Percentiles rank a stretch among this genome's conserved stretches.
Conservation (phyloP, 345 rosid species). For the Euphorbia pulcherrima region DNA sequence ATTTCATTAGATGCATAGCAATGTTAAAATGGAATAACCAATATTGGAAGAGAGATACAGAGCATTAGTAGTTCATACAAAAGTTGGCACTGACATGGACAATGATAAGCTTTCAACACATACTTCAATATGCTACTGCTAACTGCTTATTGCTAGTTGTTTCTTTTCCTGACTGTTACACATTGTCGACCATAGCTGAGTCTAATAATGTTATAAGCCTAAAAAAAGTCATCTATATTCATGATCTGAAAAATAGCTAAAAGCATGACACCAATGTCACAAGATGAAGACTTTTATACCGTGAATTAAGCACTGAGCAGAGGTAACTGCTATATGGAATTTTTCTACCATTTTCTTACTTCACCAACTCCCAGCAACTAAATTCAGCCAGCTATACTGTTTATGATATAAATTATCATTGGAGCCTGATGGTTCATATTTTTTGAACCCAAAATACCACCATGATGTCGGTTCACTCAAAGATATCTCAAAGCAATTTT, state of each 20-base stretch:
- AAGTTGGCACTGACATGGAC: neutral
- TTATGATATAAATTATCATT: neutral
- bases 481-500: constrained; percentile 1
- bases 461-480: neutral
- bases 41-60: neutral
- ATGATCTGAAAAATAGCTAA: neutral
- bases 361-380: neutral
- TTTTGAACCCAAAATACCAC: constrained; percentile 4
- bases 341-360: neutral
- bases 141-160: neutral
- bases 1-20: neutral
- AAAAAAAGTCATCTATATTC: constrained; percentile 1
- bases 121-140: no score
- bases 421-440: neutral
- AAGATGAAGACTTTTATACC: neutral
- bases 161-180: neutral
- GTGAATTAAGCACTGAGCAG: neutral
- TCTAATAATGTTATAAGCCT: neutral
- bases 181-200: neutral
- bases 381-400: neutral
- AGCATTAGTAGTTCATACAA: neutral
- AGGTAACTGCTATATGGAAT: neutral
- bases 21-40: neutral
- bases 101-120: neutral
- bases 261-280: neutral